Base-by-base conservation (phyloP, 306 rosid species). In the Ormosia semicastrata region DNA sequence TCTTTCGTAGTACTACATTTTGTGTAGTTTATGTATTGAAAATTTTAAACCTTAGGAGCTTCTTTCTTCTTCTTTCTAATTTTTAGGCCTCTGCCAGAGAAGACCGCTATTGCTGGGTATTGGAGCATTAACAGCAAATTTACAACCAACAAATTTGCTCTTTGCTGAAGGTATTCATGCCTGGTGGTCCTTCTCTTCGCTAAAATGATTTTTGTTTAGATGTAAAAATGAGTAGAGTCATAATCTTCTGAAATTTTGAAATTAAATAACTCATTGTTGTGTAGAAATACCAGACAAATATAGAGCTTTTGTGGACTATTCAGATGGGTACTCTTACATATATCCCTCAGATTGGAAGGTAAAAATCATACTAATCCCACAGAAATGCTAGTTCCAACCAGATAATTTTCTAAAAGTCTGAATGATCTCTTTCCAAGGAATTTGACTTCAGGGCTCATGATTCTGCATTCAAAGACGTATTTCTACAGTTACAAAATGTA, bases 271-370 rank as follows among this genome's bases (percentile, higher is more conserved):
- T 57, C 40, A 13, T 76, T 9, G 15, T 77, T 75, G 56, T 66
- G 93, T 80, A 92, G 98, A 92, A 82, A 74, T 86, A 10, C 97
- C 94, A 3, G 52, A 81, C 46, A 96, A 84, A 57, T 96, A 89
- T 58, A 75, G 88, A 76, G 89, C 94, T 74, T 96, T 89, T 82
- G 97, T 96, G 56, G 99, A 96, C 91, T 50, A 39, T 3, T 34
- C 40, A 81, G 99, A 96, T 85, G 99, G 99, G 62, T 96, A 93
- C 78, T 92, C 97, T 30, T 96, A 93, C 46, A 75, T 82, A 36
- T 96, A 96, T 88, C 99, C 99, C 41, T 71, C 86, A 10, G 97
- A 96, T 85, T 96, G 99, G 99, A 96, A 91, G 93, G 98, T 93
- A 87, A 88, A 62, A 80, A 36, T 63, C 62, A 71, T 30, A 33